A percentile compares a stretch with the other conserved stretches of the same genome.
phyloP scores from a whole-genome alignment of 2,329 filamentous ascomycete genomes.

The Ascochyta fabae region DNA sequence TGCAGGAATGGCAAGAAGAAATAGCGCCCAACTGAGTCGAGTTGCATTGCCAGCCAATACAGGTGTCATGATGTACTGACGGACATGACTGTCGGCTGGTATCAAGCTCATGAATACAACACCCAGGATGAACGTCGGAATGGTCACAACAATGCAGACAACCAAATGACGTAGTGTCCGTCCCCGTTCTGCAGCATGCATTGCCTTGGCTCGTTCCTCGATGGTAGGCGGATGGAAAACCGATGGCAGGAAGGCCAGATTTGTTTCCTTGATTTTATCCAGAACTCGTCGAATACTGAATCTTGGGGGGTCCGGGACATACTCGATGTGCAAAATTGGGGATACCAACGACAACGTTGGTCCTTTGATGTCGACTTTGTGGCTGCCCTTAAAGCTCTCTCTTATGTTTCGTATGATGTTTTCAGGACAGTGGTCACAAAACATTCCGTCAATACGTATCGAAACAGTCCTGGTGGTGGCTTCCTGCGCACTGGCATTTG shows the following conservation, averaged over 20 bases:
- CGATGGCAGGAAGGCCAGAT: conserved; percentile 69
- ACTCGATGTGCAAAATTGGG: conserved; percentile 74
- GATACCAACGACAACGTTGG: conserved; percentile 62
- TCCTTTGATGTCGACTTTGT: conserved; percentile 59
- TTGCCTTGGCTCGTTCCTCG: conserved; percentile 78
- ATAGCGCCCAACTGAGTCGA: conserved; percentile 78
- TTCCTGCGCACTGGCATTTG: conserved; percentile 23
- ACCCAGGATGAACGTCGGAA: conserved; percentile 86
- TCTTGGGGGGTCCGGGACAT: conserved; percentile 69
- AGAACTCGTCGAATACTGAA: conserved; percentile 81
- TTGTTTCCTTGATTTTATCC: conserved; percentile 67
- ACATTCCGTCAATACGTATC: conserved; percentile 53
- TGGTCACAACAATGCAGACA: conserved; percentile 71
- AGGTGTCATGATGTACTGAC: conserved; percentile 71
- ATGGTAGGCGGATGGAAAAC: conserved; percentile 82
- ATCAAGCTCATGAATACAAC: conserved; percentile 91
- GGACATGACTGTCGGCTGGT: conserved; percentile 62
- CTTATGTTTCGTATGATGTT: conserved; percentile 63
- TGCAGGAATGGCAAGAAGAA: conserved; percentile 81
- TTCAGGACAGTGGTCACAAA: conserved; percentile 54
- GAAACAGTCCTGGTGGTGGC: conserved; percentile 38
- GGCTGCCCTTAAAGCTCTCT: conserved; percentile 53
- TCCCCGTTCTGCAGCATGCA: conserved; percentile 73
- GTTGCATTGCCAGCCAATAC: conserved; percentile 74
- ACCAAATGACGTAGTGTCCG: conserved; percentile 73